Percentiles rank a stretch among this genome's conserved stretches.
phyloP scores from a whole-genome alignment of 495 filamentous ascomycete genomes.

The Lentithecium fluviatile region DNA sequence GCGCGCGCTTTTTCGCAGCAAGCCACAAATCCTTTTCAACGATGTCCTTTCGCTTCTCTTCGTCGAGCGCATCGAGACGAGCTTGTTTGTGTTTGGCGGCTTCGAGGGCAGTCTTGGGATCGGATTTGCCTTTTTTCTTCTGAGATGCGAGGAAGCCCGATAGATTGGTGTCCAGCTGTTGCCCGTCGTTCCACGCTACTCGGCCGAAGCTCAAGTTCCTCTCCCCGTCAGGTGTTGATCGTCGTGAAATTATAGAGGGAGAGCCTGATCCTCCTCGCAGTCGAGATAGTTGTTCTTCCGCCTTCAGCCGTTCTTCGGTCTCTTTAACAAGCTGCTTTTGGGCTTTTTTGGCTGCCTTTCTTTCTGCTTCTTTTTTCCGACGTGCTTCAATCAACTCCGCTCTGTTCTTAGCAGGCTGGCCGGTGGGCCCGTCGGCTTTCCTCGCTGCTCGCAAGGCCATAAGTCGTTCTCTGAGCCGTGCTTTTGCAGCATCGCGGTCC shows the following conservation, averaged over 20 bases:
- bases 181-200: constrained; percentile 82
- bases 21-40: constrained; percentile 93
- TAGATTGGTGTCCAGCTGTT: constrained; percentile 67
- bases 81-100: constrained; percentile 68
- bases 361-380: constrained; percentile 78
- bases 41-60: constrained; percentile 75
- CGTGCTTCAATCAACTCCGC: constrained; percentile 88
- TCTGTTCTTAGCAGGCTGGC: constrained; percentile 73
- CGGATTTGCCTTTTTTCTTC: constrained; percentile 73
- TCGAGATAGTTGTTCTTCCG: constrained; percentile 55
- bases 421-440: constrained; percentile 78
- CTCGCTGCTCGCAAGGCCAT: constrained; percentile 75
- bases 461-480: constrained; percentile 75
- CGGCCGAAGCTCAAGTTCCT: constrained; percentile 80
- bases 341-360: constrained; percentile 84
- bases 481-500: constrained; percentile 60
- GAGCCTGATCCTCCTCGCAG: constrained; percentile 34
- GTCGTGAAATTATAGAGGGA: constrained; percentile 26
- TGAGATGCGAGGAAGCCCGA: constrained; percentile 55
- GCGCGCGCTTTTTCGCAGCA: constrained; percentile 82
- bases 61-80: constrained; percentile 66
- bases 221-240: constrained; percentile 50
- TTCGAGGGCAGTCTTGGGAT: constrained; percentile 71
- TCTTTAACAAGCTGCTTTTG: constrained; percentile 69
- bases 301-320: constrained; percentile 68